Conservation (phyloP, 1,284 basidiomycete species). For the Jaminaea rosea region DNA sequence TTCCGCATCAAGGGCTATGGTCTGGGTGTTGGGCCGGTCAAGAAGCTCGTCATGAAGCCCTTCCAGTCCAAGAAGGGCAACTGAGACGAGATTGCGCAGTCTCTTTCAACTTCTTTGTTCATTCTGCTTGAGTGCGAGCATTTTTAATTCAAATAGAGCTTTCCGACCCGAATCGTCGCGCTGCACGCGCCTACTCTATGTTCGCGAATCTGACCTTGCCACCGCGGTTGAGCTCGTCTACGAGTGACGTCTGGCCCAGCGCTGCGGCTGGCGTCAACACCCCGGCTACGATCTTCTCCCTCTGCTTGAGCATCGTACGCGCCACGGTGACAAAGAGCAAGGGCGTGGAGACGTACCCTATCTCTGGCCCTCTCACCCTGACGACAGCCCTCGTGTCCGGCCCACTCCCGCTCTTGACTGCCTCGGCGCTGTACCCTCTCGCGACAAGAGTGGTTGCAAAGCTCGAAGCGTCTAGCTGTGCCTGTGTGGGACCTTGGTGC, state of each 20-base stretch:
- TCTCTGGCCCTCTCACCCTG: background rate
- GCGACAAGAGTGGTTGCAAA: conserved; percentile 9
- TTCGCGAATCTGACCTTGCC: conserved; percentile 7
- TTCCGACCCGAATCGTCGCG: too few species aligned
- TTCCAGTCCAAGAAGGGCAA: too few species aligned
- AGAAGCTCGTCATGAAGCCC: too few species aligned
- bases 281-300: conserved; percentile 3
- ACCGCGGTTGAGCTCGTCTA: conserved; percentile 9
- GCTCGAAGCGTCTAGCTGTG: conserved; percentile 6
- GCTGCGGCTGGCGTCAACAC: conserved; percentile 9
- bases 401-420: background rate
- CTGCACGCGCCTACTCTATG: too few species aligned
- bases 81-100: too few species aligned
- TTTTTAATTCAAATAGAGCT: too few species aligned
- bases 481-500: conserved; percentile 12
- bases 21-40: too few species aligned
- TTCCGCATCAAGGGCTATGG: conserved; percentile 24
- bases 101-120: too few species aligned
- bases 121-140: too few species aligned
- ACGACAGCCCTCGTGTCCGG: background rate
- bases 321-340: conserved; percentile 11
- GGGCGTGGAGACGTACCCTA: conserved; percentile 10
- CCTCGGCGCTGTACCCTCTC: conserved; percentile 4
- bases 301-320: conserved; percentile 6
- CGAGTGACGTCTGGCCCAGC: conserved; percentile 5